Percentiles rank a stretch among this genome's conserved stretches.
phyloP scores from a whole-genome alignment of 768 basidiomycete species.

The Tephrocybe rancida region DNA sequence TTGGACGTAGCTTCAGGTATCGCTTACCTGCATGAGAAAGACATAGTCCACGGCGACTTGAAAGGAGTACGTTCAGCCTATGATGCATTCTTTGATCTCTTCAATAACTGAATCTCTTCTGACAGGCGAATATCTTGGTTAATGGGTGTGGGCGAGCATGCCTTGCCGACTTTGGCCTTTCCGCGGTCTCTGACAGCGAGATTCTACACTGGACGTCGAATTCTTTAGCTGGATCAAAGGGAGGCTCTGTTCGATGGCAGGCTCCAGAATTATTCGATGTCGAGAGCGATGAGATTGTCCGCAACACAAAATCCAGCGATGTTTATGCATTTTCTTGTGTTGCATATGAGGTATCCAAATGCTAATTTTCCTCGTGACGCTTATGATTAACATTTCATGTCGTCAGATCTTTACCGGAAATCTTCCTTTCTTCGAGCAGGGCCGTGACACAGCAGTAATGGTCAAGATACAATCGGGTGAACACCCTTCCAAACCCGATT shows the following conservation, averaged over 20 bases:
- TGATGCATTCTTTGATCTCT: background rate
- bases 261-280: conserved; percentile 24
- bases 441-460: conserved; percentile 21
- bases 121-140: conserved; percentile 27
- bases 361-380: background rate
- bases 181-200: conserved; percentile 15
- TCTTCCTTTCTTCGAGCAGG: conserved; percentile 22
- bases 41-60: conserved; percentile 47
- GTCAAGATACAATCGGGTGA: conserved; percentile 15
- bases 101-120: too few species aligned
- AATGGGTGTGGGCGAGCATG: conserved; percentile 16
- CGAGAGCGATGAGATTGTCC: conserved; percentile 9
- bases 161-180: conserved; percentile 27
- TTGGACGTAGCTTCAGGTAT: conserved; percentile 34
- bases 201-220: conserved; percentile 17
- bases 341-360: conserved; percentile 22
- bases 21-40: conserved; percentile 31
- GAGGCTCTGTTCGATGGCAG: conserved; percentile 22
- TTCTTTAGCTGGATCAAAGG: conserved; percentile 10
- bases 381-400: background rate
- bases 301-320: conserved; percentile 19
- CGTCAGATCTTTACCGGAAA: conserved; percentile 20
- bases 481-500: conserved; percentile 15
- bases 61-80: conserved; percentile 34
- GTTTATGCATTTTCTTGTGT: conserved; percentile 21